Evolutionary conservation across 2,329 filamentous ascomycete species (phyloP), one percentile per base, ranked within the genome.

Genomic region (Pestalotiopsis sp.): DNA sequence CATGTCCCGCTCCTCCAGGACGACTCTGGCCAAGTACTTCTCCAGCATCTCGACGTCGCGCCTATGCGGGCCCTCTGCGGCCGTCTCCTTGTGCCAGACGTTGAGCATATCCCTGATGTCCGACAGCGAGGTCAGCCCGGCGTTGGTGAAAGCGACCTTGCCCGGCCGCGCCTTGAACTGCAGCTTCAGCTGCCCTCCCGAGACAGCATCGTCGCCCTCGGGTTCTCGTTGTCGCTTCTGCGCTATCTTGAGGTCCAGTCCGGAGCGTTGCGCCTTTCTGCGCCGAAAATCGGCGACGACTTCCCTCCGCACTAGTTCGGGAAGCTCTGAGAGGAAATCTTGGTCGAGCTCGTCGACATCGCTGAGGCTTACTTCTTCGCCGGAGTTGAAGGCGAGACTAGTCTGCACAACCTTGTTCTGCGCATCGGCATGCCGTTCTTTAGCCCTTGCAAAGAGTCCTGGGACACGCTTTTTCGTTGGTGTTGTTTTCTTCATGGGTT

Each of bases 261-360:
- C 85, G 1, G 86, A 82, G 20, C 81, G 84, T 49, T 89, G 86
- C 12, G 89, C 88, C 23, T 91, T 83, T n/a, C 85, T 88, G 23
- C 87, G 87, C 41, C 85, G 86, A 75, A 95, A 91, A 74, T 97
- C 93, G 23, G 89, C 90, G 2, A 97, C 80, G 6, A 98, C 86
- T 79, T 98, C 95, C 17, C 82, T 84, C 13, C 93, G 89, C 61
- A 97, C 87, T 61, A 97, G 93, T 72, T 92, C 90, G 0, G 95
- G 95, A 0, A 98, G 84, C 17, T 94, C 94, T 1, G 91, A 89
- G 2, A 98, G 89, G 75, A 98, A 95, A 0, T 91, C 90, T 0
- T 88, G 83, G 68, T 93, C 91, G 3, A 93, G 80, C 57, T 87
- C 84, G 62, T 85, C 84, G 1, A 83, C 70, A 5, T 79, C 80